These are phyloP conservation scores for Aspergillus hiratsukae DNA, from an alignment of 2,329 filamentous ascomycete genomes.

Conservation along the genomic window DNA sequence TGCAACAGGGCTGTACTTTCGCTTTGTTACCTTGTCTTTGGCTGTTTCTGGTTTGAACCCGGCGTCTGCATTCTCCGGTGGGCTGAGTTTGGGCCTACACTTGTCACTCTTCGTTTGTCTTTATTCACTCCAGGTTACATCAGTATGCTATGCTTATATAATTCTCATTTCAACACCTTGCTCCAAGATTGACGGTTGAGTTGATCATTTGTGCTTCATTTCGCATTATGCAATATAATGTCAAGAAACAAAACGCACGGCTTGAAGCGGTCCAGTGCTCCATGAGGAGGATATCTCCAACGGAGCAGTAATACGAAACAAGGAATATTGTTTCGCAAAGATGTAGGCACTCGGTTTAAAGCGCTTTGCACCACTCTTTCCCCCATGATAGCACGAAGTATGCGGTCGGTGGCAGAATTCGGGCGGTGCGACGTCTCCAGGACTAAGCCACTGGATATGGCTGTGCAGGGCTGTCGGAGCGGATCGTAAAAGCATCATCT, in stretches of 20 bases:
- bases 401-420: not conserved
- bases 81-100: conserved; percentile 24
- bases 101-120: conserved; percentile 15
- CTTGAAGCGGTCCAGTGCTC: too few species aligned
- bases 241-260: too few species aligned
- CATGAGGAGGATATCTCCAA: too few species aligned
- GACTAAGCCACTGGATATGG: conserved; percentile 23
- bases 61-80: conserved; percentile 33
- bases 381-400: not conserved
- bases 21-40: conserved; percentile 23
- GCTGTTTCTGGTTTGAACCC: conserved; percentile 25
- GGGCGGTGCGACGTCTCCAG: conserved; percentile 12
- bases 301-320: too few species aligned
- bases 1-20: conserved; percentile 23
- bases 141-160: conserved; percentile 36
- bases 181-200: too few species aligned
- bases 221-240: conserved; percentile 5
- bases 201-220: not conserved
- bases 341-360: too few species aligned
- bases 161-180: conserved; percentile 13
- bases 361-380: not conserved
- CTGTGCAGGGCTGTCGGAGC: conserved; percentile 33
- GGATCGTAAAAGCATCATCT: conserved; percentile 36
- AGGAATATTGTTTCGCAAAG: too few species aligned
- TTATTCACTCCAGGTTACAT: conserved; percentile 14